A percentile compares a stretch with the other conserved stretches of the same genome.
Evolutionary conservation across 2,329 filamentous ascomycete species (phyloP).

Genomic region (Zymoseptoria tritici): DNA sequence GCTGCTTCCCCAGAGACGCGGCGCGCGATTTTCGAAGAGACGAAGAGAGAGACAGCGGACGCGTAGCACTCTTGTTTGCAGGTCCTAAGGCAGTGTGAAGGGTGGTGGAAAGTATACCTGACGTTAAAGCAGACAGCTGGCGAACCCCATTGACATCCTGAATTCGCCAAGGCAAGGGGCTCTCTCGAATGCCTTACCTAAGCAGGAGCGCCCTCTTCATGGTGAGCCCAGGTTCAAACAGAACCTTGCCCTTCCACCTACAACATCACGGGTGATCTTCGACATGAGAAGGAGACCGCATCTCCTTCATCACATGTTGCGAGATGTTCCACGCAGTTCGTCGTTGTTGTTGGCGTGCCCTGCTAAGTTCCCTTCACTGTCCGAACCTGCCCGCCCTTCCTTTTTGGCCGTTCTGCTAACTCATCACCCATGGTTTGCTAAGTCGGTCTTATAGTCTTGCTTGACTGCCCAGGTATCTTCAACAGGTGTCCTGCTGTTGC

Average conservation of each 20-base stretch:
- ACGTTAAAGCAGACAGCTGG: not conserved
- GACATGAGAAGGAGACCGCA: too few relatives aligned
- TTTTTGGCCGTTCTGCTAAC: not conserved
- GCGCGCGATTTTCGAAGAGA: not conserved
- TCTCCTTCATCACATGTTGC: not conserved
- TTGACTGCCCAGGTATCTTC: not conserved
- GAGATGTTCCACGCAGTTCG: not conserved
- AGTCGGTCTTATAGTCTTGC: not conserved
- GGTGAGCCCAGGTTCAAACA: too few relatives aligned
- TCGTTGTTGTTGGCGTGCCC: not conserved
- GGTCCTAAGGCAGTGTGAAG: not conserved
- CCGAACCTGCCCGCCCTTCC: not conserved
- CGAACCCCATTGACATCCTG: not conserved
- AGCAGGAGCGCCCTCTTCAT: too few relatives aligned
- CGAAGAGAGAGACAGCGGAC: not conserved
- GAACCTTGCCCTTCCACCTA: too few relatives aligned
- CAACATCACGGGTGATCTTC: too few relatives aligned
- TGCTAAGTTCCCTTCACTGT: not conserved
- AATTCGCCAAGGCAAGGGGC: too few relatives aligned
- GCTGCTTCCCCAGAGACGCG: constrained; percentile 4
- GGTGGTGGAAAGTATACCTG: not conserved
- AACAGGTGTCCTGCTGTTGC: not conserved
- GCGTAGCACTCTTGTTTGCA: not conserved
- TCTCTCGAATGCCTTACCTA: too few relatives aligned
- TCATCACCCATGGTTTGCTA: not conserved